Evolutionary conservation across 1,139 yeast genomes (phyloP), one percentile per base, ranked within the genome.

Genomic region (Protomyces pachydermus): DNA sequence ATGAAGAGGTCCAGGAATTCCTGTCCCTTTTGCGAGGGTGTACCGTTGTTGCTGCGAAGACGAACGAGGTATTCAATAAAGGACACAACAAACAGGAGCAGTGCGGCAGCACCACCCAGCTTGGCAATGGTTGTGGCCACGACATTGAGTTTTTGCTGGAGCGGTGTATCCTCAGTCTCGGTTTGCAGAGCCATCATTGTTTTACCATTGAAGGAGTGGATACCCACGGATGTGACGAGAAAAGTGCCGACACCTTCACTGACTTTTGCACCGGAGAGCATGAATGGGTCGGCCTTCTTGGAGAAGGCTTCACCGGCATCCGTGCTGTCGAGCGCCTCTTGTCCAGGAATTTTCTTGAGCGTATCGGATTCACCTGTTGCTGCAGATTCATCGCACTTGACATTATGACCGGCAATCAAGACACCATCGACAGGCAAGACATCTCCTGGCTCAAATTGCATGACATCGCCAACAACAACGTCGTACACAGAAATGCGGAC

Each of bases 41-140:
- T 75, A 12, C 80, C 66, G 58, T 75, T 72, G 66, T 81, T 74
- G 4, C 83, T 79, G 12, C 87, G 83, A 54, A 90, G 79, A 66
- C 84, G 79, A n/a, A 84, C 84, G 64, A 87, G 80, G 74, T 86
- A 93, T 69, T 95, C 84, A 68, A 88, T 82, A 72, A 93, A 85
- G 52, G 93, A 79, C 18, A 91, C 89, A 54, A 88, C 71, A 72
- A 95, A 93, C 64, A 95, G 79, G 25, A 91, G 74, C 48, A 85
- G 74, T 0, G 98, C 96, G 1, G 96, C 93, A 61, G 88, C 78
- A 69, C 91, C 84, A 64, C 98, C 99, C 74, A 90, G 88, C 73
- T 89, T 90, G 42, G 98, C 93, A 68, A 95, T 93, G 23, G 95
- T 95, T 73, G 87, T 95, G 1, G 98, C 97, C 69, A 95, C 82